Conservation (phyloP, 805 yeast genomes). For the Candida tibetensis region DNA sequence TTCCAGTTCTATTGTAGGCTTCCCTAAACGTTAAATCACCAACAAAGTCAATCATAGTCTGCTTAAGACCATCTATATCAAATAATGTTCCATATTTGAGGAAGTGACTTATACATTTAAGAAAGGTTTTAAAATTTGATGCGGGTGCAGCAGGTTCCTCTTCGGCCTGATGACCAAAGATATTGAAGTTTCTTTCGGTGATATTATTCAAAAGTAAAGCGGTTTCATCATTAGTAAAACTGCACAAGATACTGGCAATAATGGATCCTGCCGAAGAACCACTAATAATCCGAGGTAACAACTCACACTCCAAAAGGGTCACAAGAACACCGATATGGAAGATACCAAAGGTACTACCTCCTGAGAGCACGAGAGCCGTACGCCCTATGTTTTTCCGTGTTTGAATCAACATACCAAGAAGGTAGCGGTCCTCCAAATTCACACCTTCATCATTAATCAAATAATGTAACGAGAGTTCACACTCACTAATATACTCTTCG, state of each 20-base stretch:
- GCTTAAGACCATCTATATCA: conserved; percentile 67
- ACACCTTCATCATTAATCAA: conserved; percentile 38
- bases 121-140: conserved; percentile 44
- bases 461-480: conserved; percentile 47
- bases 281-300: conserved; percentile 82
- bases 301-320: conserved; percentile 67
- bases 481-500: conserved; percentile 80
- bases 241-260: conserved; percentile 83
- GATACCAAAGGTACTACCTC: conserved; percentile 93
- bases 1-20: conserved; percentile 90
- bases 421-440: conserved; percentile 61
- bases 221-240: conserved; percentile 72
- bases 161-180: conserved; percentile 50
- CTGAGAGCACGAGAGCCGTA: conserved; percentile 91
- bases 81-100: conserved; percentile 88
- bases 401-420: conserved; percentile 77
- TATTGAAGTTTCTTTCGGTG: conserved; percentile 52
- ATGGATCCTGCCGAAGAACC: conserved; percentile 98
- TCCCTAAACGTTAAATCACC: conserved; percentile 93
- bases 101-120: conserved; percentile 46
- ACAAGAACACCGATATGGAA: conserved; percentile 90
- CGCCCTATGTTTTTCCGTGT: conserved; percentile 90
- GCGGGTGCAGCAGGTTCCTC: conserved; percentile 32
- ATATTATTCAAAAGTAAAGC: conserved; percentile 56
- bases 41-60: conserved; percentile 71